Base-by-base conservation (phyloP, 1,284 basidiomycete genomes). In the Naganishia sp. region DNA sequence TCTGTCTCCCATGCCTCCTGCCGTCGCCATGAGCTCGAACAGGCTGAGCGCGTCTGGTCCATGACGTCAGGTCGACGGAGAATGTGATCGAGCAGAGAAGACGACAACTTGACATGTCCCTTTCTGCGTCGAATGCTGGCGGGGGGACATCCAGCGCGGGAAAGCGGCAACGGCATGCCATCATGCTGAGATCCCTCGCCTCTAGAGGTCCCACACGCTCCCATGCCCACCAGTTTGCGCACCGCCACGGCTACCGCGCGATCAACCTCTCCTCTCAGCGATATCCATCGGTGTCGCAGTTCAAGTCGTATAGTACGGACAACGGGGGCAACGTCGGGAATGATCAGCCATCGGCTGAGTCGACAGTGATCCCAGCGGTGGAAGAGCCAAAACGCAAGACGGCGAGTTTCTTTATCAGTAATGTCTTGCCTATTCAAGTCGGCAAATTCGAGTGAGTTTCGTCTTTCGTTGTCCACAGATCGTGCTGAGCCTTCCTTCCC, bases 341-440 rank as follows among this genome's bases (percentile, higher is more conserved):
- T 39, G 36, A 39, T 7, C 36, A 39, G 36, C 36, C 36, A 13
- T 13, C 36, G 13, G 36, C 36, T 2, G 36, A 39, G 1, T 3
- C 36, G 36, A 9, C 36, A 7, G 10, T 13, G 16, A 18, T 28
- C 0, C 53, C 63, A 13, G 18, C 44, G n/a, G 25, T 49, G 11
- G 65, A 66, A 52, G 54, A 61, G 42, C 56, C 39, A 28, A 23
- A n/a, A 11, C 28, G 64, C 16, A 61, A 55, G 43, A 57, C 50
- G 42, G 67, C 63, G 21, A 53, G 75, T n/a, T 75, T 81, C 68
- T 81, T 77, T 72, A 78, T 80, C 48, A 77, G 77, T 46, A 77
- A 78, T 67, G 77, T 81, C 50, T 71, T 80, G 21, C 80, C 80
- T 3, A 74, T 80, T 57, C 67, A 70, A 43, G 69, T 81, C 1